phyloP scores from a whole-genome alignment of 1,284 basidiomycete genomes.

The Laetiporus sulphureus region DNA sequence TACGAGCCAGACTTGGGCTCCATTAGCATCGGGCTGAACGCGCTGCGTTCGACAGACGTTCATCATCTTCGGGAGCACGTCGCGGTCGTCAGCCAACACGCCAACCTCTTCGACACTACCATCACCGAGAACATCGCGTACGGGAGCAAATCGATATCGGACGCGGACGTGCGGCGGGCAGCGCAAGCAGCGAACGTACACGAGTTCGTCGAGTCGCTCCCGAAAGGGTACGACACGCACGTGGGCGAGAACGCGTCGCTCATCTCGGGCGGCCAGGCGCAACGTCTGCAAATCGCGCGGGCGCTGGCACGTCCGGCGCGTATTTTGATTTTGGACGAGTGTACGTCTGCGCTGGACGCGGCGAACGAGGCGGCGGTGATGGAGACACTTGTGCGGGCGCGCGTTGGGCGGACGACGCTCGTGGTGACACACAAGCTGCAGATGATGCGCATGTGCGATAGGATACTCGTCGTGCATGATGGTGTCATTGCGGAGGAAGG shows the following conservation, averaged over 20 bases:
- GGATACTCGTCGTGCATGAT: constrained; percentile 77
- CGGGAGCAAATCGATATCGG: constrained; percentile 47
- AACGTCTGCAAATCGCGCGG: constrained; percentile 88
- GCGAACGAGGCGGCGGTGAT: constrained; percentile 78
- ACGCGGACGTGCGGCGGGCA: constrained; percentile 58
- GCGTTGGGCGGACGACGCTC: constrained; percentile 71
- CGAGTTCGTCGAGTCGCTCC: constrained; percentile 79
- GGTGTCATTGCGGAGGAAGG: constrained; percentile 80
- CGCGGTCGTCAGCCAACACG: constrained; percentile 80
- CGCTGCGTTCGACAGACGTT: constrained; percentile 55
- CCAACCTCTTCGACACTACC: constrained; percentile 81
- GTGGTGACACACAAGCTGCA: constrained; percentile 92
- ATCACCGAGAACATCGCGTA: constrained; percentile 87
- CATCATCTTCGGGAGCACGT: constrained; percentile 76
- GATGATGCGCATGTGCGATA: constrained; percentile 90
- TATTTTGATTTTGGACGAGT: constrained; percentile 91
- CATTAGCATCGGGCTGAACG: constrained; percentile 50
- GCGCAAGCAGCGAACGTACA: constrained; percentile 77
- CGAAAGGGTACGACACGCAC: constrained; percentile 79
- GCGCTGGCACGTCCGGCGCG: constrained; percentile 69
- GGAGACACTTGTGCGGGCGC: constrained; percentile 65
- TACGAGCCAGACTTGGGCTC: constrained; percentile 72
- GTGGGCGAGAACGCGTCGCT: constrained; percentile 87
- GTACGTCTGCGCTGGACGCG: constrained; percentile 84
- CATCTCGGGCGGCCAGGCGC: constrained; percentile 92